phyloP scores from a whole-genome alignment of 2,329 filamentous ascomycete species.

The Fusarium bactridioides region DNA sequence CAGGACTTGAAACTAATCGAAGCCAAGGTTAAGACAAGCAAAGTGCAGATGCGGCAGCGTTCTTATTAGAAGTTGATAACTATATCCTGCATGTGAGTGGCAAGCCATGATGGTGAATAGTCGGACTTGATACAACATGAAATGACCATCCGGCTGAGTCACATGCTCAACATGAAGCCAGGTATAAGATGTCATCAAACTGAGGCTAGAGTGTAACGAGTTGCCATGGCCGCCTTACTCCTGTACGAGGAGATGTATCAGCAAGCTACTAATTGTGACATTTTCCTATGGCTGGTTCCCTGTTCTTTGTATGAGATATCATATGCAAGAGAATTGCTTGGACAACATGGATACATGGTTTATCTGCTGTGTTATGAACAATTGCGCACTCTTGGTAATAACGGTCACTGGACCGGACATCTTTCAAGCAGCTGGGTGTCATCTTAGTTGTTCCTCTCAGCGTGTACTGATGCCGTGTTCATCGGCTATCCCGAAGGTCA shows the following conservation, averaged over 20 bases:
- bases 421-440: neutral
- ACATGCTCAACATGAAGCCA: neutral
- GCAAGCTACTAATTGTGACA: neutral
- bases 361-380: too few species aligned
- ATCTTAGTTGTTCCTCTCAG: neutral
- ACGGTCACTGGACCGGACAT: neutral
- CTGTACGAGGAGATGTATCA: neutral
- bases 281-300: too few species aligned
- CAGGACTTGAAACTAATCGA: neutral
- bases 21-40: neutral
- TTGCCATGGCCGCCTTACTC: neutral
- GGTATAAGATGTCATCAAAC: neutral
- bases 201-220: neutral
- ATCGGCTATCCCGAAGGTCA: accelerated
- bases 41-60: accelerated
- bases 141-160: neutral
- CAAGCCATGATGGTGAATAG: neutral
- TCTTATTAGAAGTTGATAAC: neutral
- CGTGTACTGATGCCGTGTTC: neutral
- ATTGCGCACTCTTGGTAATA: neutral
- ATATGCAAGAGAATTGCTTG: neutral
- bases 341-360: neutral
- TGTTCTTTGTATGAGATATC: neutral
- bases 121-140: too few species aligned
- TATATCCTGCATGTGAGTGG: neutral